These are phyloP conservation scores for Fragosphaeria purpurea DNA, from an alignment of 2,329 filamentous ascomycete genomes.

Conservation along the genomic window DNA sequence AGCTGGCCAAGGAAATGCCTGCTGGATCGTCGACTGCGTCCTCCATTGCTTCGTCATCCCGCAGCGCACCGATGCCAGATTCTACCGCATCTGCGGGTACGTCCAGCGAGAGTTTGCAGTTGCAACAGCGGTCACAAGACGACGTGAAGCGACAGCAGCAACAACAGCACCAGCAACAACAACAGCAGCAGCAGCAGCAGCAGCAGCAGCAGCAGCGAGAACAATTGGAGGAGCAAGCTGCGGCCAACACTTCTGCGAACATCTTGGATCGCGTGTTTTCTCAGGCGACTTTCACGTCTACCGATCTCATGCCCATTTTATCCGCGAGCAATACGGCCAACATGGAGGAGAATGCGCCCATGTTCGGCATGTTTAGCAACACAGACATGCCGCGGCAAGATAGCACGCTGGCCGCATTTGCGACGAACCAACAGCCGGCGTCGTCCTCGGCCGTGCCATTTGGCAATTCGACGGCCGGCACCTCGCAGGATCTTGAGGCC, in stretches of 20 bases:
- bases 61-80: not conserved
- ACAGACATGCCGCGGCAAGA: slow-evolving; percentile 15
- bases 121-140: slow-evolving; percentile 1
- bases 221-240: not conserved
- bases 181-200: not conserved
- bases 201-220: slow-evolving; percentile 3
- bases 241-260: slow-evolving; percentile 11
- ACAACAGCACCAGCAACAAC: slow-evolving; percentile 4
- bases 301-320: slow-evolving; percentile 24
- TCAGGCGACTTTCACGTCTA: slow-evolving; percentile 25
- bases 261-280: slow-evolving; percentile 29
- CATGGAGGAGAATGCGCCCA: not conserved
- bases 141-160: not conserved
- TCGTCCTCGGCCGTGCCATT: not conserved
- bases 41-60: not conserved
- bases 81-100: not conserved
- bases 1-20: slow-evolving; percentile 10
- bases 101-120: not conserved
- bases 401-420: slow-evolving; percentile 7
- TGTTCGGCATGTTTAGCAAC: slow-evolving; percentile 7
- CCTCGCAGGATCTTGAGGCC: not conserved
- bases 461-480: not conserved
- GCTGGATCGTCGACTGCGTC: not conserved
- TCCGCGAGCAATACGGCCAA: slow-evolving; percentile 3
- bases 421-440: not conserved